A percentile compares a stretch with the other conserved stretches of the same genome.
Conservation (phyloP, 352 stramenopile species). For the Phytophthora pseudosyringae region DNA sequence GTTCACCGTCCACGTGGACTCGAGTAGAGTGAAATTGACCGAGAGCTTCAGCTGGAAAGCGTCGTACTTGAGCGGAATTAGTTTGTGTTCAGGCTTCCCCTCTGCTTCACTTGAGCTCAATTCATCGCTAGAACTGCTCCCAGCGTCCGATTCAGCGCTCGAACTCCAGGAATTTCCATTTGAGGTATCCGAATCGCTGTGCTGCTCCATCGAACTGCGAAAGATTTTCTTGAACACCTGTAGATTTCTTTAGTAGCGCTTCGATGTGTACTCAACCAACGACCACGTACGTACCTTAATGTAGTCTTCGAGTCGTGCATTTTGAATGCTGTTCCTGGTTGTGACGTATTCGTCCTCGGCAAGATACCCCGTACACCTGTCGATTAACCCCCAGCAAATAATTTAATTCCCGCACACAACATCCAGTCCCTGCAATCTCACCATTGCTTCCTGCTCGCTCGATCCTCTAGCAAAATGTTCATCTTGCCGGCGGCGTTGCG, state of each 20-base stretch:
- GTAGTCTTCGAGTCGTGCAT: neutral
- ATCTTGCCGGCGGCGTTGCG: neutral
- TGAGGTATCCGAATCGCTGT: neutral
- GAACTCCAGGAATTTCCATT: neutral
- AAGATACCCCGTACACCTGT: neutral
- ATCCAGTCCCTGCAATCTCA: neutral
- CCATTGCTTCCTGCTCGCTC: neutral
- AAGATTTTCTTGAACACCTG: neutral
- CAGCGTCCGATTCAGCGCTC: neutral
- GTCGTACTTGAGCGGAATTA: neutral
- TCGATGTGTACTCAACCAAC: no score
- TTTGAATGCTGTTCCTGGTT: neutral
- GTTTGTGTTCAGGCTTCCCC: neutral
- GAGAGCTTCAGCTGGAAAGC: conserved; percentile 1
- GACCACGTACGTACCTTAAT: neutral
- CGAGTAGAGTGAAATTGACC: neutral
- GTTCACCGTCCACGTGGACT: neutral
- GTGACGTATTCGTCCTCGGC: neutral
- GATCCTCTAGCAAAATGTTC: neutral
- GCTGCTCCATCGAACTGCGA: neutral
- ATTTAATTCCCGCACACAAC: neutral
- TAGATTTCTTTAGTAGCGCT: neutral
- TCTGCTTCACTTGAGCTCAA: neutral
- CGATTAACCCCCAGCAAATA: neutral
- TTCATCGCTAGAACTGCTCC: neutral